Percentiles rank a stretch among this genome's conserved stretches.
Conservation (phyloP, 148 eudicot species). For the Talinum fruticosum region DNA sequence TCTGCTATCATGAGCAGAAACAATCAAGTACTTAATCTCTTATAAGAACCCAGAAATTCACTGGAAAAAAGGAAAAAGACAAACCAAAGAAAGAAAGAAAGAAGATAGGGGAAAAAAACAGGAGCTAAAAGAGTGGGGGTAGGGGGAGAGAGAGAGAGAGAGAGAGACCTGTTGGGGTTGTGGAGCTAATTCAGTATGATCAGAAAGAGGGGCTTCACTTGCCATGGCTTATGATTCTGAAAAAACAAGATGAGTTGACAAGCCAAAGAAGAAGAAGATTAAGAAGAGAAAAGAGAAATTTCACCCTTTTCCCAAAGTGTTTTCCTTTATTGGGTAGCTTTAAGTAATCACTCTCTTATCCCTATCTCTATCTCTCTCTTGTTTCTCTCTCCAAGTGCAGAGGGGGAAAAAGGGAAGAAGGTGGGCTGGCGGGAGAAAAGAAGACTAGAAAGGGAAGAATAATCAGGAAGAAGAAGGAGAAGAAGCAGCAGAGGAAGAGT, state of each 20-base stretch:
- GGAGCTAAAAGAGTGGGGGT: neutral
- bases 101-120: neutral
- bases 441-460: neutral
- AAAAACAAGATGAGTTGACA: slow-evolving; percentile 4
- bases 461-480: neutral
- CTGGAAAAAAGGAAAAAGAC: neutral
- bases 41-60: neutral
- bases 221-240: slow-evolving; percentile 28
- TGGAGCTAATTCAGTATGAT: slow-evolving; percentile 16
- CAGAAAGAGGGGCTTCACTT: slow-evolving; percentile 34
- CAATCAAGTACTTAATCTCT: neutral
- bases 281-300: neutral
- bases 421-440: neutral
- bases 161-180: slow-evolving; percentile 17
- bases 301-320: slow-evolving; percentile 3
- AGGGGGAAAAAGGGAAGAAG: neutral
- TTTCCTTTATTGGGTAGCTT: neutral
- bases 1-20: neutral
- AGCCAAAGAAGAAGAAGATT: neutral
- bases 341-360: slow-evolving; percentile 5
- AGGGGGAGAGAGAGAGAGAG: too few species aligned
- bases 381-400: neutral
- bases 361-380: neutral
- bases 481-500: neutral
- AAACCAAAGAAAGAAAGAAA: neutral